Base-by-base conservation (phyloP, 495 filamentous ascomycete genomes). In the Aeminium ludgeri region DNA sequence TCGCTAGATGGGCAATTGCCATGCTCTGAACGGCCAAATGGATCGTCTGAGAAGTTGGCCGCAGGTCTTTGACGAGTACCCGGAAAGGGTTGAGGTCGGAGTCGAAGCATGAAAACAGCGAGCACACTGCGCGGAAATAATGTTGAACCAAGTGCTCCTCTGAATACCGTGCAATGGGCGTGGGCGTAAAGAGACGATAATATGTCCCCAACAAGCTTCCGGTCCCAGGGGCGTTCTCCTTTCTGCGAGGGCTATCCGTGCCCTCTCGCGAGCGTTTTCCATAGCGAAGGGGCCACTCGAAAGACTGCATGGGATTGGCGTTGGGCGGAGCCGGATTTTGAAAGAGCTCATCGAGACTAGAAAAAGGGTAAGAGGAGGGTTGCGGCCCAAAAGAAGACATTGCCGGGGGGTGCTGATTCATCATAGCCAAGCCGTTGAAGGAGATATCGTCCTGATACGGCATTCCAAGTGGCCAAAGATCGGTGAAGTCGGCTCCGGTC, bases 51-150 rank as follows among this genome's bases (percentile, higher is more conserved):
- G 38, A 40, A 10, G 13, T 25, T 17, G 38, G 16, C 29, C 29
- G 18, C 18, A 27, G 29, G 12, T 40, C 18, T 16, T 32, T 28
- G 12, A 31, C 38, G 13, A 40, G 6, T 3, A n/a, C 30, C 2
- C 38, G 23, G 17, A 40, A 40, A 13, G n/a, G 38, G n/a, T 40
- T 40, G 10, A 27, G 12, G 25, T n/a, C 29, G 11, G 38, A 40
- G 29, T 40, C 38, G 19, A 40, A 40, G 19, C 38, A 40, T 7
- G 38, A 30, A 20, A 40, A 40, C 1, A 31, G 19, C 10, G 38
- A 32, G 38, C 38, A 40, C 3, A 40, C 38, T 4, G 19, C 25
- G 8, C 17, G 7, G 29, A 40, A 40, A 15, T 40, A 40, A 28
- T 40, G 23, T 8, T 40, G 12, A 10, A 40, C 38, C 12, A 40